Evolutionary conservation across 2,329 filamentous ascomycete species (phyloP), one percentile per base, ranked within the genome.

Genomic region (Lithohypha guttulata): DNA sequence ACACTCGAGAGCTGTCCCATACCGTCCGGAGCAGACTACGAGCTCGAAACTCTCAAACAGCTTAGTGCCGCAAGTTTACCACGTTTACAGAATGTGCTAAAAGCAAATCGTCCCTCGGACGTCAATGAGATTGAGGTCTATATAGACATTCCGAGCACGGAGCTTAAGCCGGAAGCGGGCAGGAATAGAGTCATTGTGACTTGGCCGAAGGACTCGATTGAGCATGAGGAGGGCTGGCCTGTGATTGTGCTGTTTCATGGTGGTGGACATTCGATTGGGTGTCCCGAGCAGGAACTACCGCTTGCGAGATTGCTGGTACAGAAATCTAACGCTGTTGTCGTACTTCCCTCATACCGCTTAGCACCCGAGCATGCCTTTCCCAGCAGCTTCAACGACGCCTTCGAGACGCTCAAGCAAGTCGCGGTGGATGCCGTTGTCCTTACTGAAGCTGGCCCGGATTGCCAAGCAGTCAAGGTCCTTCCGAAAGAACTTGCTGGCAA

Each of bases 321-420:
- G 9, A 45, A 42, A 9, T 50, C 48, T 41, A 44, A 42, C 10
- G 52, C 51, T 1, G 49, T 53, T 4, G 47, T 51, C 2, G 39
- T 57, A n/a, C 42, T 47, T 19, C 47, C 47, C 1, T 45, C 49
- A 4, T 55, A 55, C 33, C 53, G 59, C 21, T 56, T 70, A 11
- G 65, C 65, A 2, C 68, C 68, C 0, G 62, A 70, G 41, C 46
- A 65, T 45, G 58, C 59, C 10, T 71, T 69, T 42, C 68, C 68
- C 1, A 57, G 56, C 2, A 58, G 60, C 7, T 52, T 61, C 10
- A 49, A 63, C 17, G 68, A 71, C 45, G 54, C 55, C 14, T 69
- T 59, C 57, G 68, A 70, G 49, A 60, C 59, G 4, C 42, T 69
- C 31, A 53, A 62, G 51, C 70, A 65, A 65, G 55, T 55, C 25